Base-by-base conservation (phyloP, 2,329 filamentous ascomycete species). In the Coleophoma eucalyptorum region DNA sequence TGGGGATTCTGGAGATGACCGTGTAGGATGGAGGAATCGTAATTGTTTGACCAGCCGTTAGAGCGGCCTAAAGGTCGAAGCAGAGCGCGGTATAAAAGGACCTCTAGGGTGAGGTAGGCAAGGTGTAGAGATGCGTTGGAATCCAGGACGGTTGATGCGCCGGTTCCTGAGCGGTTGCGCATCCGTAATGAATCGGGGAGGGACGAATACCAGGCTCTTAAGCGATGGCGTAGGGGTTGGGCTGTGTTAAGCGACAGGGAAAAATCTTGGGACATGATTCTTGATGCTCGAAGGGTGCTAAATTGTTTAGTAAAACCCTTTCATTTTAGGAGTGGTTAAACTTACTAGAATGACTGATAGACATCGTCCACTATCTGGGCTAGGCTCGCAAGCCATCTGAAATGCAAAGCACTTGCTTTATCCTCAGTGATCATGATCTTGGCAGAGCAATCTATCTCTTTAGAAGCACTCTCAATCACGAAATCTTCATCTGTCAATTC, bases 71-170 rank as follows among this genome's bases (percentile, higher is more conserved):
- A 59, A 1, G 62, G 63, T 13, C 63, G 63, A 15, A 69, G 56
- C 43, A 69, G 59, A 0, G 66, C 66, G 21, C 67, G 66, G 50
- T 68, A 68, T 2, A 67, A 58, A 35, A 62, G 67, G 4, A 69
- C 53, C n/a, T 65, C 65, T 2, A 67, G 58, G n/a, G 64, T 57
- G n/a, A 68, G 53, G 44, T 68, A 69, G 35, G 65, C 63, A 41
- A 69, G 66, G 34, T 67, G 66, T 6, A 68, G 60, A 4, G 59
- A 62, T 26, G 1, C 58, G 58, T 7, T 56, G 55, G 10, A 58
- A 55, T 3, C 62, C 56, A 40, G 56, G 54, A 31, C 59, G 13
- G 38, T 42, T 4, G 38, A 42, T 18, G 11, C 21, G 11, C 42
- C n/a, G 21, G 42, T n/a, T 21, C 18, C 15, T 60, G 20, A 57